Percentiles rank a stretch among this genome's conserved stretches.
Conservation (phyloP, 495 filamentous ascomycete species). For the Penicillium roqueforti region DNA sequence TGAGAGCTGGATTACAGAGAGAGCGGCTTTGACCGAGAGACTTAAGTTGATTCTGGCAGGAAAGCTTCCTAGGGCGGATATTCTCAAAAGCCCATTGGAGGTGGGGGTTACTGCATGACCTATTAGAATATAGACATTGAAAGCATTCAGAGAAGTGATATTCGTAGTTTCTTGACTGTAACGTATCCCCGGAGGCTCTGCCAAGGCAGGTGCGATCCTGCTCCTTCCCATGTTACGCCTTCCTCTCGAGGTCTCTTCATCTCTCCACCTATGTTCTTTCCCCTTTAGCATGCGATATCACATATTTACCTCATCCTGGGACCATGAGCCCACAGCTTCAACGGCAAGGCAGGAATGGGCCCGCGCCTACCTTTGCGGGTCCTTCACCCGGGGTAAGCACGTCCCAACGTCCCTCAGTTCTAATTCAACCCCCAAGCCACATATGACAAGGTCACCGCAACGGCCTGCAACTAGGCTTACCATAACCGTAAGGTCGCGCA, state of each 20-base stretch:
- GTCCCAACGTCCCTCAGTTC: no score
- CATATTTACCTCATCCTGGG: no score
- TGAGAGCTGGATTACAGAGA: slow-evolving; percentile 39
- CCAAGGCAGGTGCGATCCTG: not conserved
- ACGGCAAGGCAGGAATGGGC: no score
- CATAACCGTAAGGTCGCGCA: no score
- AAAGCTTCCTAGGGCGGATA: not conserved
- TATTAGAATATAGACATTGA: not conserved
- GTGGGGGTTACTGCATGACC: slow-evolving; percentile 10
- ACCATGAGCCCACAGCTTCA: no score
- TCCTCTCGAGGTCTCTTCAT: not conserved
- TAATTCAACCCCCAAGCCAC: no score
- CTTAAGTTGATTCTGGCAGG: slow-evolving; percentile 18
- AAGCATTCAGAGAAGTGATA: not conserved
- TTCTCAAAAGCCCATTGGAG: slow-evolving; percentile 3
- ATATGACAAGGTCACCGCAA: no score
- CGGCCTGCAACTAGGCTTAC: no score
- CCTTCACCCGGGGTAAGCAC: no score
- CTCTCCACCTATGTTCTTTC: no score
- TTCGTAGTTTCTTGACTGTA: not conserved
- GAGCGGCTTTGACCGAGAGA: slow-evolving; percentile 25
- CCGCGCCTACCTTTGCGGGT: no score
- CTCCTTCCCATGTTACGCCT: not conserved
- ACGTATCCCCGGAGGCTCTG: not conserved
- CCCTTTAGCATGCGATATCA: no score